A percentile compares a stretch with the other conserved stretches of the same genome.
Evolutionary conservation across 1,284 basidiomycete genomes (phyloP).

Genomic region (Abortiporus biennis): DNA sequence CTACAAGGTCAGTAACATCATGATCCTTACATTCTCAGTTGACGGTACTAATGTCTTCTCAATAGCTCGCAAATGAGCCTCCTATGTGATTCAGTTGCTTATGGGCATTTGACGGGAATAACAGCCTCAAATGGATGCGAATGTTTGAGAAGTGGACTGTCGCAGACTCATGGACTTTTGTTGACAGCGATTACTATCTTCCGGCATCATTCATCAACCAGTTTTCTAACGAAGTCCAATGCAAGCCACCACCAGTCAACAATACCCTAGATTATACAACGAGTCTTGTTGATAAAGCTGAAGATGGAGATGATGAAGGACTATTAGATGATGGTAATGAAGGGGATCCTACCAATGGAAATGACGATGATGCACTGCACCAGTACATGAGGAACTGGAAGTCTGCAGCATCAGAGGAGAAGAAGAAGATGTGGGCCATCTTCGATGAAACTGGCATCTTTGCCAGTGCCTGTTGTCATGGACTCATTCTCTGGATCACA

Average conservation of each 20-base stretch:
- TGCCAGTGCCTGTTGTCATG: constrained; percentile 24
- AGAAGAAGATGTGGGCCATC: constrained; percentile 19
- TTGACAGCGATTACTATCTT: constrained; percentile 18
- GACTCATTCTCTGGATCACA: constrained; percentile 17
- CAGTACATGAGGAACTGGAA: constrained; percentile 28
- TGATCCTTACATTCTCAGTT: neutral
- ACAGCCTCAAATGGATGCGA: constrained; percentile 23
- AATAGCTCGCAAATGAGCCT: constrained; percentile 18
- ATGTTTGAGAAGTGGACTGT: neutral
- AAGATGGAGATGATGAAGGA: neutral
- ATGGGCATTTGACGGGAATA: constrained; percentile 26
- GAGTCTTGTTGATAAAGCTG: neutral
- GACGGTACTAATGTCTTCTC: neutral
- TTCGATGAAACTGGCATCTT: constrained; percentile 25
- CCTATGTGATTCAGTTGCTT: constrained; percentile 14
- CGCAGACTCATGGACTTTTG: constrained; percentile 11
- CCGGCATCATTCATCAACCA: constrained; percentile 17
- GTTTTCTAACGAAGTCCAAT: constrained; percentile 24
- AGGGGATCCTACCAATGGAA: constrained; percentile 17
- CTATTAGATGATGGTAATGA: constrained; percentile 1
- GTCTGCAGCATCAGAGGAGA: constrained; percentile 24
- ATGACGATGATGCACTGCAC: neutral
- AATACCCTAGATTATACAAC: neutral
- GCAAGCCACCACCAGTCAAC: neutral
- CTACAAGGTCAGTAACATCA: constrained; percentile 15